phyloP scores from a whole-genome alignment of 371 early-diverging fungal genomes.

The Mortierella sp. region DNA sequence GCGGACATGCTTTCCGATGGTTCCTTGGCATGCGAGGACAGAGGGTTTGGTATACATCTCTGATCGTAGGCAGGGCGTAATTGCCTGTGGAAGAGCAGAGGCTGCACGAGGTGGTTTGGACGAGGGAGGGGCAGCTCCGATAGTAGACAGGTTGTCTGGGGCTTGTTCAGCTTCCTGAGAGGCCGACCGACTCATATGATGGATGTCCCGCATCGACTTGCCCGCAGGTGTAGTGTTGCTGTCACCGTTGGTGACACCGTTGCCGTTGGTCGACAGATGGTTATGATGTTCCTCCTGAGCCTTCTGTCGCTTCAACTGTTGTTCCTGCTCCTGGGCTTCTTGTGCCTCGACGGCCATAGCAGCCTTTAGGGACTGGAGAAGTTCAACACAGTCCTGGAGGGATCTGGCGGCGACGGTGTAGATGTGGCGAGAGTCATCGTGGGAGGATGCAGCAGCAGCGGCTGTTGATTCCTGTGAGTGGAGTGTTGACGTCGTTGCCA shows the following conservation, averaged over 20 bases:
- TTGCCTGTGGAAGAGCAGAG: slow-evolving; percentile 8
- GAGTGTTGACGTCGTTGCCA: slow-evolving; percentile 7
- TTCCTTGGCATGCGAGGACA: slow-evolving; percentile 68
- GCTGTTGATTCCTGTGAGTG: not conserved
- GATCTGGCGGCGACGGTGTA: slow-evolving; percentile 39
- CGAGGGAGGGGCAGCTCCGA: not conserved
- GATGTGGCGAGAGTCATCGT: slow-evolving; percentile 27
- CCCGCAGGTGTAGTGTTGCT: not conserved
- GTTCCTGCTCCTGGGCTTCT: slow-evolving; percentile 8
- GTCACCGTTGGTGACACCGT: not conserved
- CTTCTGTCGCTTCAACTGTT: not conserved
- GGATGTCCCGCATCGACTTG: slow-evolving; percentile 21
- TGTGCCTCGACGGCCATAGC: slow-evolving; percentile 32
- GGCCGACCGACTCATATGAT: slow-evolving; percentile 25
- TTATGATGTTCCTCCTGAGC: no score
- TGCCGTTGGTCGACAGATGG: not conserved
- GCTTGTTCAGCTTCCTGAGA: slow-evolving; percentile 11
- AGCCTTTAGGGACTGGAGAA: slow-evolving; percentile 28
- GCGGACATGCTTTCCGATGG: slow-evolving; percentile 77
- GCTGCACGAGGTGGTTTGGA: slow-evolving; percentile 8
- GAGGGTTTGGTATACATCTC: slow-evolving; percentile 64
- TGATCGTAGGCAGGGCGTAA: slow-evolving; percentile 32
- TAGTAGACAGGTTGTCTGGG: not conserved
- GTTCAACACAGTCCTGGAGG: slow-evolving; percentile 40
- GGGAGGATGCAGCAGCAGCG: not conserved